Conservation (phyloP, 1,139 yeast species). For the Waltiozyma solani region DNA sequence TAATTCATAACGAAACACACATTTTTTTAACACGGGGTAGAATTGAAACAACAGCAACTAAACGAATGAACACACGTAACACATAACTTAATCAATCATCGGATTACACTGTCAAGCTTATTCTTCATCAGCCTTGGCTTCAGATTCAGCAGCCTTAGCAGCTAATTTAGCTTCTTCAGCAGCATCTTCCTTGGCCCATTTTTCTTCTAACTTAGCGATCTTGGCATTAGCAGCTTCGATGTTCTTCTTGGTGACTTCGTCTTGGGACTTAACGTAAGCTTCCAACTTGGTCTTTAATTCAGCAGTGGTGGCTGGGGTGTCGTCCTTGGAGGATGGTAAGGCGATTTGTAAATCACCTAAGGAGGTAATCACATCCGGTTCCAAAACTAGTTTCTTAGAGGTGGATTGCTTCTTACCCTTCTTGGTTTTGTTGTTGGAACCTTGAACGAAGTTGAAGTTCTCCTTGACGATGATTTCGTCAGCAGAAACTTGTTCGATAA, state of each 20-base stretch:
- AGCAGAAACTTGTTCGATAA: conserved; percentile 53
- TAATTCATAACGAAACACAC: no score
- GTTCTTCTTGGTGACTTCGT: conserved; percentile 69
- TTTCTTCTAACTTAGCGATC: conserved; percentile 48
- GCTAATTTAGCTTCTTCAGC: conserved; percentile 22
- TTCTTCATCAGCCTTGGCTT: conserved; percentile 2
- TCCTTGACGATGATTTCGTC: conserved; percentile 59
- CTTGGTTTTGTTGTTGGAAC: conserved; percentile 34
- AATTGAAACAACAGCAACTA: no score
- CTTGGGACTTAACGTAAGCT: conserved; percentile 66
- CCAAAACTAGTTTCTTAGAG: conserved; percentile 60
- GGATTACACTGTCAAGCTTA: no score
- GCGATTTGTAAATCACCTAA: conserved; percentile 70
- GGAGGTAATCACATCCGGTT: conserved; percentile 71
- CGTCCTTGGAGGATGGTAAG: conserved; percentile 73
- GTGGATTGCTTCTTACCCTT: conserved; percentile 42
- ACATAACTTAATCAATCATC: no score
- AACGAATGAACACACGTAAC: no score
- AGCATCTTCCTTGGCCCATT: conserved; percentile 28
- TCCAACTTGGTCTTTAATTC: conserved; percentile 67
- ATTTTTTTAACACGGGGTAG: no score
- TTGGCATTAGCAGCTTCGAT: conserved; percentile 68
- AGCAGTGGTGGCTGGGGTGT: conserved; percentile 55
- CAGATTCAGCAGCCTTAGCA: conserved; percentile 15
- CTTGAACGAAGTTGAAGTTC: conserved; percentile 43